A percentile compares a stretch with the other conserved stretches of the same genome.
phyloP scores from a whole-genome alignment of 2,329 filamentous ascomycete species.

The Fusarium floridanum region DNA sequence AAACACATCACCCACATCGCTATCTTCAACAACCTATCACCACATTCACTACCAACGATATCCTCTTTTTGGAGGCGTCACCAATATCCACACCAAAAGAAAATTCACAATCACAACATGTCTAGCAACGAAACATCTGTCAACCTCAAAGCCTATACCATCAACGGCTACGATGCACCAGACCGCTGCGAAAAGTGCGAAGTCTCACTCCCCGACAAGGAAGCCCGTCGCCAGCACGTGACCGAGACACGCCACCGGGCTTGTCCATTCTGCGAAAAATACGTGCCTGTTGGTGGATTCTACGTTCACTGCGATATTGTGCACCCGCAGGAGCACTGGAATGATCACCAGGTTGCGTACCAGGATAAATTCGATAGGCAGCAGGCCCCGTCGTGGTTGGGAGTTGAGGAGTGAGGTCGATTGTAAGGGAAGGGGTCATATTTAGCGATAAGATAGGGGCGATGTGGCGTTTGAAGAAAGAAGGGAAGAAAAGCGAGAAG shows the following conservation, averaged over 20 bases:
- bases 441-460: no score
- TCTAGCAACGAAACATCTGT: slow-evolving; percentile 19
- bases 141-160: slow-evolving; percentile 61
- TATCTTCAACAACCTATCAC: neutral
- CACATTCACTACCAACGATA: neutral
- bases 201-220: neutral
- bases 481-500: no score
- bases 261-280: neutral
- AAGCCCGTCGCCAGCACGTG: slow-evolving; percentile 4
- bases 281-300: slow-evolving; percentile 5
- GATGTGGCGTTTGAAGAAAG: no score
- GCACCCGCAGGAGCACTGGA: slow-evolving; percentile 8
- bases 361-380: neutral
- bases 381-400: slow-evolving; percentile 1
- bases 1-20: neutral
- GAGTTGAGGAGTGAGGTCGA: neutral
- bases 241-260: slow-evolving; percentile 8
- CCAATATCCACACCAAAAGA: neutral
- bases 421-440: neutral
- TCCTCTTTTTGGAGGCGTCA: neutral
- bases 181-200: slow-evolving; percentile 13
- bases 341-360: slow-evolving; percentile 7
- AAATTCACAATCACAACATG: neutral
- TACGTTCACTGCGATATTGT: slow-evolving; percentile 1
- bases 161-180: slow-evolving; percentile 57